Conservation (phyloP, 2,329 filamentous ascomycete species). For the Dactylellina leptospora region DNA sequence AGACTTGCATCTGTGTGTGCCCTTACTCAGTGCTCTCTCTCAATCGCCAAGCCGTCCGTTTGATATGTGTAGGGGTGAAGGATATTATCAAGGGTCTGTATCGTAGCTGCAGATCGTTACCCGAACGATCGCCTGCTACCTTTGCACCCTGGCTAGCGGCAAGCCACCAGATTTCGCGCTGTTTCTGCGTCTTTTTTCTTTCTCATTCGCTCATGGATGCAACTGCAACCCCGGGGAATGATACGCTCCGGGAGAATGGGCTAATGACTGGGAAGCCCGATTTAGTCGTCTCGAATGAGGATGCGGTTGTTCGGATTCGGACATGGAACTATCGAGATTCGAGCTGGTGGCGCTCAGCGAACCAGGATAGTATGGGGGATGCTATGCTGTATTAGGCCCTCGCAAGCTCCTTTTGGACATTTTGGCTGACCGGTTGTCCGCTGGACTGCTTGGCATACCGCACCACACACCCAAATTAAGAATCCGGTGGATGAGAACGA, state of each 20-base stretch:
- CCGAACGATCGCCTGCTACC: constrained; percentile 21
- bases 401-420: constrained; percentile 25
- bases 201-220: constrained; percentile 24
- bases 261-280: neutral
- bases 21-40: constrained; percentile 9
- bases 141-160: constrained; percentile 41
- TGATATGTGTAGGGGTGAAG: constrained; percentile 40
- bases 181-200: no score
- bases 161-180: constrained; percentile 50
- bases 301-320: constrained; percentile 28
- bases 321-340: constrained; percentile 25
- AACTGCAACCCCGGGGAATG: neutral
- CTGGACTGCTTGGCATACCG: constrained; percentile 4
- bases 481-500: constrained; percentile 1
- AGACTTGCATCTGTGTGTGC: no score
- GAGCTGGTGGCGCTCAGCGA: constrained; percentile 38
- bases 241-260: constrained; percentile 1
- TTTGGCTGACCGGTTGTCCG: constrained; percentile 8
- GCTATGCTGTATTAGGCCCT: constrained; percentile 27
- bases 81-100: constrained; percentile 41
- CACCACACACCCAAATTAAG: constrained; percentile 1
- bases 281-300: constrained; percentile 7
- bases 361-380: constrained; percentile 19
- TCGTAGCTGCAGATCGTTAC: constrained; percentile 53
- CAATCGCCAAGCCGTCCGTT: constrained; percentile 29